Base-by-base conservation (phyloP, 179 eudicot species). In the Carnegiea gigantea region DNA sequence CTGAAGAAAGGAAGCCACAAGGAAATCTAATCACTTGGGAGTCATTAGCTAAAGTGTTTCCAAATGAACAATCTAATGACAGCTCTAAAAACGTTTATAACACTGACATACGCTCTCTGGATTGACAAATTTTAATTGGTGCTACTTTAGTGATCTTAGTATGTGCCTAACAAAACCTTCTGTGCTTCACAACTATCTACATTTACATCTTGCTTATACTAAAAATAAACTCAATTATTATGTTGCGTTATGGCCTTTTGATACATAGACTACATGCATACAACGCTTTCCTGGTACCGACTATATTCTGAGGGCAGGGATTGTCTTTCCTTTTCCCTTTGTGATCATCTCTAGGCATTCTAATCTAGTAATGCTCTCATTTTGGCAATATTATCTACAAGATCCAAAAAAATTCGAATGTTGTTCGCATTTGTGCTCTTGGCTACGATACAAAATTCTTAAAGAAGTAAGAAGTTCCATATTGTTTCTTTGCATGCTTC, bases 31-130 rank as follows among this genome's bases (percentile, higher is more conserved):
- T 57, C 73, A 82, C 75, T 76, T 57, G 77, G 26, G 81, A 82
- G 80, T 76, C 81, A 80, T 84, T 86, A 82, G 70, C 87, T 77
- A 73, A 80, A 78, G 76, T 44, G 38, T 48, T 11, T 70, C 71
- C 83, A 36, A 73, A 82, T 57, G 87, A 78, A 75, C 88, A 86
- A 65, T 77, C 73, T 60, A 73, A 75, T 36, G 80, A 84, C 75
- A 82, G 81, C 72, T 82, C 79, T 73, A 88, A 86, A 67, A 84
- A 84, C 90, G 89, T 88, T 80, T 65, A 83, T 54, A 51, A 38
- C 73, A 75, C 81, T n/a, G n/a, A n/a, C n/a, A n/a, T n/a, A n/a
- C n/a, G n/a, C n/a, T n/a, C n/a, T n/a, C n/a, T n/a, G n/a, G n/a
- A n/a, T 80, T 46, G 51, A 46, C 51, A 46, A 46, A 46, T 70